These are phyloP conservation scores for Dioscorea cayenensis DNA, from an alignment of 116 monocot genomes.

Conservation along the genomic window DNA sequence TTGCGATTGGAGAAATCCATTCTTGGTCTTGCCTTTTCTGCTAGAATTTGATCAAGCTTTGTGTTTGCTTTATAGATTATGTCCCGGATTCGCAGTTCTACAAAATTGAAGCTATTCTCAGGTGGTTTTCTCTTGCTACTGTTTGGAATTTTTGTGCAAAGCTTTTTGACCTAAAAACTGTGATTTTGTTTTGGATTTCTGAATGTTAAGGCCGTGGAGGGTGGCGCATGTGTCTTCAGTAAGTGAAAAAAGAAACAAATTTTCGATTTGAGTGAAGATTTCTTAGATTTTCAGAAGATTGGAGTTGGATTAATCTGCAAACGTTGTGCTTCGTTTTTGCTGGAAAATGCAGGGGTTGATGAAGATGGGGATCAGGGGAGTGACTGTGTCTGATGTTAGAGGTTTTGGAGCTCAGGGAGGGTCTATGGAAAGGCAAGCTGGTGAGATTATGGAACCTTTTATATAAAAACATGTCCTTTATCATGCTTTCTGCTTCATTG, in stretches of 20 bases:
- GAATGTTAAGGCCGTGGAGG: conserved; percentile 60
- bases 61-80: conserved; percentile 28
- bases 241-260: not conserved
- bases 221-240: conserved; percentile 76
- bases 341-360: conserved; percentile 43
- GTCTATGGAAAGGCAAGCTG: conserved; percentile 66
- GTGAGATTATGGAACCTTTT: conserved; percentile 14
- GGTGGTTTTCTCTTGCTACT: conserved; percentile 18
- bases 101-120: conserved; percentile 77
- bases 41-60: not conserved
- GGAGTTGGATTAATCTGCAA: not conserved
- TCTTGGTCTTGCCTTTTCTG: not conserved
- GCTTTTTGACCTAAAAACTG: not conserved
- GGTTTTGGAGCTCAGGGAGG: conserved; percentile 91
- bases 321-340: not conserved
- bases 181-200: not conserved
- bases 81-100: conserved; percentile 54
- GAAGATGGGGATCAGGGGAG: conserved; percentile 77
- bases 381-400: conserved; percentile 75
- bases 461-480: not conserved
- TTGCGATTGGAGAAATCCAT: not conserved
- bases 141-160: not conserved
- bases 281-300: not conserved
- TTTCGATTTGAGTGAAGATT: not conserved
- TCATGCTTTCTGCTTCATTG: not conserved